Base-by-base conservation (phyloP, 2,329 filamentous ascomycete genomes). In the Fusarium sp. region DNA sequence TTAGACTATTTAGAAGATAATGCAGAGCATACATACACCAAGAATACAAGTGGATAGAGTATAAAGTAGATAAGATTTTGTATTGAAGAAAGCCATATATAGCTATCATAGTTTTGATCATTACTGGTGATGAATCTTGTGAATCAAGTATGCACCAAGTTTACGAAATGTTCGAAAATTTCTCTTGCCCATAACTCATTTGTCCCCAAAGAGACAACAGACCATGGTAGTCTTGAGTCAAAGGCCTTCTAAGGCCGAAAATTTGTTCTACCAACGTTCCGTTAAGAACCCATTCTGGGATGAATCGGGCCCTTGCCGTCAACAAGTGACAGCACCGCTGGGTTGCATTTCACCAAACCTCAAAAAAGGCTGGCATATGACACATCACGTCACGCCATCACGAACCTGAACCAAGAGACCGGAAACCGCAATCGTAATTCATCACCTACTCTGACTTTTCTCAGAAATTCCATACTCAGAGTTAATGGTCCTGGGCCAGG, bases 291-390 rank as follows among this genome's bases (percentile, higher is more conserved):
- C 82, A 85, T 88, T 87, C 88, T 91, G 85, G 83, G 86, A 77
- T 86, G 84, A 89, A 87, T 85, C 82, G 82, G 87, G 89, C 84
- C 86, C 91, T 87, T 91, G 91, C 91, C 87, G 85, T 86, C 91
- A 87, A 85, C 87, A 86, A 76, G 82, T 84, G 89, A 88, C 86
- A 89, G 90, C 91, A 92, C 89, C 91, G 88, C 84, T 92, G 91
- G 91, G 82, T 63, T 61, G 52, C 44, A 56, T 47, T 26, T 59
- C 48, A 56, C 68, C 49, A 35, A 55, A 23, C 53, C 53, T 55
- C 16, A 8, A 46, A 21, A 35, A 31, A 60, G 57, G 43, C 53
- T n/a, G 33, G 43, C n/a, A 43, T 37, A 35, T 38, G 28, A 29
- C 41, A 47, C 37, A 49, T 53, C 24, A 53, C 31, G 31, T 69